These are phyloP conservation scores for Teunomyces kruisii DNA, from an alignment of 805 yeast species.

Conservation along the genomic window DNA sequence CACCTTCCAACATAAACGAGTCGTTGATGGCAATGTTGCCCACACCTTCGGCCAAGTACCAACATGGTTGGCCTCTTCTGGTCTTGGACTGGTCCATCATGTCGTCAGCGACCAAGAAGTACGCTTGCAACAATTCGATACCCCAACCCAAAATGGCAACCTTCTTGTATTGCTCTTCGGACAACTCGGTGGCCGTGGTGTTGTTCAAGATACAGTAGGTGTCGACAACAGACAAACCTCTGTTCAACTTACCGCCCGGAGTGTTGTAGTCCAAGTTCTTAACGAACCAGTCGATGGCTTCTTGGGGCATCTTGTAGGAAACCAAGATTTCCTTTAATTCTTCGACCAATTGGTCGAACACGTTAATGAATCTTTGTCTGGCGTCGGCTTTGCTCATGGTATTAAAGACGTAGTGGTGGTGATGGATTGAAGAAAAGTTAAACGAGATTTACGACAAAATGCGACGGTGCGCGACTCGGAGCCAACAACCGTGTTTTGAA, in stretches of 20 bases:
- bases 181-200: constrained; percentile 54
- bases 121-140: constrained; percentile 91
- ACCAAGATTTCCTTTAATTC: constrained; percentile 66
- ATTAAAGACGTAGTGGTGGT: neutral
- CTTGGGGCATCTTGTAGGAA: constrained; percentile 77
- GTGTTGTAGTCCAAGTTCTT: constrained; percentile 78
- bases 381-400: constrained; percentile 34
- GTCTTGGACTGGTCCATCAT: constrained; percentile 97
- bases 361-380: constrained; percentile 58
- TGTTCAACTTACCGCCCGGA: constrained; percentile 94
- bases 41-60: constrained; percentile 82
- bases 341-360: constrained; percentile 74
- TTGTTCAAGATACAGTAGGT: constrained; percentile 81
- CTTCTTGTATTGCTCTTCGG: constrained; percentile 70
- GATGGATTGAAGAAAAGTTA: constrained; percentile 1
- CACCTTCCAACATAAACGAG: constrained; percentile 94
- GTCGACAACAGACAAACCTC: constrained; percentile 94
- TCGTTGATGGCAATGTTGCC: constrained; percentile 96
- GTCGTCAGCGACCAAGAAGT: constrained; percentile 95
- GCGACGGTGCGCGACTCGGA: neutral
- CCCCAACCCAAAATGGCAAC: constrained; percentile 94
- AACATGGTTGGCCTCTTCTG: constrained; percentile 98
- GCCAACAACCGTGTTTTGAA: no score
- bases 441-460: constrained; percentile 1
- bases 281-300: constrained; percentile 84